These are phyloP conservation scores for Tuber magnatum DNA, from an alignment of 495 filamentous ascomycete species.

Conservation along the genomic window DNA sequence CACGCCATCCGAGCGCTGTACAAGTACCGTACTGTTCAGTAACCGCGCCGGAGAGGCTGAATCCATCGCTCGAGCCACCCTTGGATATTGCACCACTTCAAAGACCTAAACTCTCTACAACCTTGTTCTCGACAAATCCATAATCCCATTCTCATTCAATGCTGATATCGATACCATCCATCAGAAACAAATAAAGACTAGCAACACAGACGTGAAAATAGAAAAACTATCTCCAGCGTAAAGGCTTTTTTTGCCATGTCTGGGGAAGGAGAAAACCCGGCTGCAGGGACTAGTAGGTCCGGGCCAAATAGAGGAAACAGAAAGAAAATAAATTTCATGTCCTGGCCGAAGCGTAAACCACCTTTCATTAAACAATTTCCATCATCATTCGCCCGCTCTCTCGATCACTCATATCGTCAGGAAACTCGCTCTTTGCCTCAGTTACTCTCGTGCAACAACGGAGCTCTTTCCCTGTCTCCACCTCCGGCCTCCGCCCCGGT, in stretches of 20 bases:
- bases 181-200: not conserved
- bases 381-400: not conserved
- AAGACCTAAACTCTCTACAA: not conserved
- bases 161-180: not conserved
- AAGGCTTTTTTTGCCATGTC: not conserved
- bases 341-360: not conserved
- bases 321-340: not conserved
- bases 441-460: slow-evolving; percentile 42
- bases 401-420: not conserved
- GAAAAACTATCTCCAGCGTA: not conserved
- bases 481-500: slow-evolving; percentile 43
- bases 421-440: not conserved
- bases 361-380: not conserved
- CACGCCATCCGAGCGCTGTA: not conserved
- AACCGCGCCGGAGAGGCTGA: not conserved
- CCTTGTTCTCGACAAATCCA: not conserved
- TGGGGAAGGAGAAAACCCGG: not conserved
- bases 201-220: not conserved
- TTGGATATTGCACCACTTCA: not conserved
- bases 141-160: not conserved
- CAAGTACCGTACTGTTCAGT: too few relatives aligned
- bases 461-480: slow-evolving; percentile 45
- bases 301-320: not conserved
- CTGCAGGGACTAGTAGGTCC: not conserved
- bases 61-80: not conserved